Conservation (phyloP, 768 basidiomycete species). For the Pisolithus orientalis region DNA sequence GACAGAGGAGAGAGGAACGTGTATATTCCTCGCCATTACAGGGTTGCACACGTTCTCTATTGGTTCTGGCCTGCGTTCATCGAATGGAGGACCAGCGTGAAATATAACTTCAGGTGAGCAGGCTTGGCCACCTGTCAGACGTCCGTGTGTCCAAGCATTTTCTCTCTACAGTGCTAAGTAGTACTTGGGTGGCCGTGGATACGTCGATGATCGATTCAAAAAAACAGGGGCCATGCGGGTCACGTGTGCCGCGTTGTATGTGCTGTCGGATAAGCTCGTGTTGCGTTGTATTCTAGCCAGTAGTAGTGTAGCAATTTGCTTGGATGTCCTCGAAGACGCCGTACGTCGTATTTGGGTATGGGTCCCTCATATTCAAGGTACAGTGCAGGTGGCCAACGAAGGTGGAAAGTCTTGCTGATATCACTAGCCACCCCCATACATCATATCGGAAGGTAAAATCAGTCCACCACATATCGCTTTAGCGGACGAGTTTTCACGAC, state of each 20-base stretch:
- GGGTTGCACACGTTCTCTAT: conserved; percentile 48
- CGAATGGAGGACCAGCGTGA: conserved; percentile 51
- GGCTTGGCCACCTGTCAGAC: not conserved
- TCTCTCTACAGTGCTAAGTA: conserved; percentile 1
- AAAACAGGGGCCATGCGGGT: not conserved
- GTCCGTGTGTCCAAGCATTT: not conserved
- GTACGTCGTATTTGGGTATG: conserved; percentile 88
- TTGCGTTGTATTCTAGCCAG: not conserved
- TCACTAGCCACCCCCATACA: conserved; percentile 75
- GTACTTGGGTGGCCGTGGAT: not conserved
- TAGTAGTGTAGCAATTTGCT: not conserved
- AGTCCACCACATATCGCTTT: not conserved
- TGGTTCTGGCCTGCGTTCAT: conserved; percentile 58
- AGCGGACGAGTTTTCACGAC: not conserved
- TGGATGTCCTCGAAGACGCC: conserved; percentile 11
- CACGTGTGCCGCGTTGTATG: not conserved
- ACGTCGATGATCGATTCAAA: not conserved
- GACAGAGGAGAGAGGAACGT: conserved; percentile 53
- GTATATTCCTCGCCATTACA: conserved; percentile 48
- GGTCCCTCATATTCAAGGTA: conserved; percentile 90
- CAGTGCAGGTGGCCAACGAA: not conserved
- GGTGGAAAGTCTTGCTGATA: not conserved
- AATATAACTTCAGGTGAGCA: conserved; percentile 50
- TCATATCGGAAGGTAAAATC: conserved; percentile 52
- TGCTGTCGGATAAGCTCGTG: not conserved